Conservation (phyloP, 768 basidiomycete species). For the Leccinum obscurum region DNA sequence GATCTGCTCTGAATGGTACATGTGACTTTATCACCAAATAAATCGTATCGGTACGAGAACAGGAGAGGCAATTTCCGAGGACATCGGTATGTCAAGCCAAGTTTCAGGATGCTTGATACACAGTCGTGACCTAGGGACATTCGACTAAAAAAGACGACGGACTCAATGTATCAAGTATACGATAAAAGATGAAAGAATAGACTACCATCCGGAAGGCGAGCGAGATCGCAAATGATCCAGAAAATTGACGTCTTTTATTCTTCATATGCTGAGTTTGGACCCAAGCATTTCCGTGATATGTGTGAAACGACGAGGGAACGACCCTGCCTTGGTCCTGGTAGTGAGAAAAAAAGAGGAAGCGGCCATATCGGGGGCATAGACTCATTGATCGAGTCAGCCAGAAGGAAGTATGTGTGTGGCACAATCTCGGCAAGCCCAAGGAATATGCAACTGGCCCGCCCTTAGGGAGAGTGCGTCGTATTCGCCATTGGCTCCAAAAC, state of each 20-base stretch:
- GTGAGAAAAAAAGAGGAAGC: slow-evolving; percentile 9
- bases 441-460: slow-evolving; percentile 1
- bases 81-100: background rate
- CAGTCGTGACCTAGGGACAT: no score
- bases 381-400: background rate
- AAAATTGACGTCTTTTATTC: background rate
- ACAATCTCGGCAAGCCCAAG: background rate
- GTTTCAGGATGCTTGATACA: background rate
- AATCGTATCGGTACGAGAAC: background rate
- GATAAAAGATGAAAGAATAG: background rate
- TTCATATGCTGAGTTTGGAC: background rate
- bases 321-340: slow-evolving; percentile 9
- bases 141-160: background rate
- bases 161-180: background rate
- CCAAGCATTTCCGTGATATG: background rate
- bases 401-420: background rate
- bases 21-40: slow-evolving; percentile 3
- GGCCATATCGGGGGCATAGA: background rate
- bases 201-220: background rate
- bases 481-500: slow-evolving; percentile 8
- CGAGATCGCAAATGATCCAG: background rate
- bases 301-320: slow-evolving; percentile 10
- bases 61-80: slow-evolving; percentile 20
- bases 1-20: background rate
- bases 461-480: background rate